A percentile compares a stretch with the other conserved stretches of the same genome.
Evolutionary conservation across 257 asterid genomes (phyloP).

Genomic region (Solanum neorickii): DNA sequence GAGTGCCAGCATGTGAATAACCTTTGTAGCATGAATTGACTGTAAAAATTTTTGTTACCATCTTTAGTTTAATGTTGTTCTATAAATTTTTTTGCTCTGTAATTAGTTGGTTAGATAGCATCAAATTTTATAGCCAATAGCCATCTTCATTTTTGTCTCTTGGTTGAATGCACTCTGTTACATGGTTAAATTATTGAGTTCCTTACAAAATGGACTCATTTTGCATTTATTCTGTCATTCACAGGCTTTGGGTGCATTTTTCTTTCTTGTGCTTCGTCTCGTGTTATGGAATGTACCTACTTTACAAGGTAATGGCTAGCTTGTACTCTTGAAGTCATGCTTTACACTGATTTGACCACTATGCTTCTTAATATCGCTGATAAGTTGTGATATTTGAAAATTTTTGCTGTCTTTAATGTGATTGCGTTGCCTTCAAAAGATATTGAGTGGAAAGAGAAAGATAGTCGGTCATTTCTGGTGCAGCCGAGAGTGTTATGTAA

Average conservation of each 20-base stretch:
- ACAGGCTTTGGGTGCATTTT: slow-evolving; percentile 98
- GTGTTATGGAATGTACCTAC: slow-evolving; percentile 68
- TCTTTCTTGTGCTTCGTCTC: slow-evolving; percentile 68
- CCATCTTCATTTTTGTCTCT: background rate
- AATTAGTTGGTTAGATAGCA: background rate
- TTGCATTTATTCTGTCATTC: slow-evolving; percentile 6
- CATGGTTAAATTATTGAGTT: background rate
- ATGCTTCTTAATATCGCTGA: background rate
- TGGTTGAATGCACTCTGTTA: background rate
- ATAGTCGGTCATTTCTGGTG: background rate
- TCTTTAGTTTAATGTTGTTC: background rate
- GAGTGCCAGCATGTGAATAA: background rate
- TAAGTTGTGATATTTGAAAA: background rate
- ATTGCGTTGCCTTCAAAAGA: background rate
- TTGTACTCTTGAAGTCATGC: background rate
- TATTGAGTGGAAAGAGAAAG: background rate
- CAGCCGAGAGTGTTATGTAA: background rate
- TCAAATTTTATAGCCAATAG: background rate
- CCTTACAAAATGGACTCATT: background rate
- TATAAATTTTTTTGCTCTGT: background rate
- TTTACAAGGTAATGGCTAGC: slow-evolving; percentile 49
- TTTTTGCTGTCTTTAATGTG: background rate
- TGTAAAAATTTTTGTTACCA: background rate
- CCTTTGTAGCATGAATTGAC: background rate
- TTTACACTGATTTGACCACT: background rate